phyloP scores from a whole-genome alignment of 1,284 basidiomycete species.

The Phenoliferia sp. region DNA sequence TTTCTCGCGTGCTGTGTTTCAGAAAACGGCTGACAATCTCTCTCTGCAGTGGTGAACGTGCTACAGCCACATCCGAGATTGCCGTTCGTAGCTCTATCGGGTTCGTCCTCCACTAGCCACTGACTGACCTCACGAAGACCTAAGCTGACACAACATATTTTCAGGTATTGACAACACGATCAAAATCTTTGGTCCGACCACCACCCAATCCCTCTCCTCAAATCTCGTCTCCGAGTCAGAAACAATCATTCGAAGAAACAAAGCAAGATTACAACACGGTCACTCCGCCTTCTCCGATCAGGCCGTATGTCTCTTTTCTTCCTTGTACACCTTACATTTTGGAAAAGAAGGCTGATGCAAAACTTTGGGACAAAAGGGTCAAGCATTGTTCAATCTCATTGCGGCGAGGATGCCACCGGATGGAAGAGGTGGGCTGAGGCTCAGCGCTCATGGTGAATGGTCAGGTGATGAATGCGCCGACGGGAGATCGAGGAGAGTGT shows the following conservation, averaged over 20 bases:
- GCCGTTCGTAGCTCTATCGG: conserved; percentile 73
- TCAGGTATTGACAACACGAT: conserved; percentile 76
- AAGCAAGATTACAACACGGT: background rate
- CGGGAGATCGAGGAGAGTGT: background rate
- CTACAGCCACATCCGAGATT: conserved; percentile 75
- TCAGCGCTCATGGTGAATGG: background rate
- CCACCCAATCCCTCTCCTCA: conserved; percentile 49
- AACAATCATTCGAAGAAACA: background rate
- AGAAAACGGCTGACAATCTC: too few species aligned
- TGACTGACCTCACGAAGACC: background rate
- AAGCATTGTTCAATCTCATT: background rate
- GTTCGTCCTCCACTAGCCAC: conserved; percentile 37
- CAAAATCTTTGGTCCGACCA: conserved; percentile 71
- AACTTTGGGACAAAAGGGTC: background rate
- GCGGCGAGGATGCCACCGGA: background rate
- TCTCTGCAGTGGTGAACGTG: conserved; percentile 62
- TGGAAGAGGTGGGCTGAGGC: background rate
- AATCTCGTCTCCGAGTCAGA: conserved; percentile 84
- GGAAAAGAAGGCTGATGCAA: background rate
- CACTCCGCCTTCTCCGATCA: background rate
- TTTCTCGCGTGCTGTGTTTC: too few species aligned
- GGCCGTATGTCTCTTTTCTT: background rate
- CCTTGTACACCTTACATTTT: background rate
- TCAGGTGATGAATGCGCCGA: background rate
- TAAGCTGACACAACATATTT: too few species aligned